A percentile compares a stretch with the other conserved stretches of the same genome.
These are phyloP conservation scores for Colletotrichum ledebouriae DNA, from an alignment of 2,329 filamentous ascomycete genomes.

Conservation along the genomic window DNA sequence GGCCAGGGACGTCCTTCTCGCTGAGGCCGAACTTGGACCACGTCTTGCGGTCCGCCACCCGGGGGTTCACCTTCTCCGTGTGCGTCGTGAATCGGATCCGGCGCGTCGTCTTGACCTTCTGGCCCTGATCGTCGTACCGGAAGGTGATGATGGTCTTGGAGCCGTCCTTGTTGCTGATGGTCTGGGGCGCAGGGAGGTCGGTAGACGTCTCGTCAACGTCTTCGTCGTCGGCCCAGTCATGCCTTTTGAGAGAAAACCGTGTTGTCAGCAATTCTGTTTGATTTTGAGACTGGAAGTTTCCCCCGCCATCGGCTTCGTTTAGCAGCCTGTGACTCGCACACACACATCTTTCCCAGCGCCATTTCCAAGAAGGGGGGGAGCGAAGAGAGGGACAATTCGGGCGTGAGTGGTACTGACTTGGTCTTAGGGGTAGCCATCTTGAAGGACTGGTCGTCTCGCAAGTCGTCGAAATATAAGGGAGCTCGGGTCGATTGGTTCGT, in stretches of 20 bases:
- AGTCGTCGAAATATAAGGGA: background rate
- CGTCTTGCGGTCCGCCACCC: constrained; percentile 92
- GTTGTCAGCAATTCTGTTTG: background rate
- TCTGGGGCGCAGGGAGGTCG: constrained; percentile 85
- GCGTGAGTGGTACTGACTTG: constrained; percentile 29
- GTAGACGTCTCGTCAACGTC: constrained; percentile 80
- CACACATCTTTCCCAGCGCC: background rate
- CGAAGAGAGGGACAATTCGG: constrained; percentile 10
- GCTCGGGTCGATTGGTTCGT: constrained; percentile 6
- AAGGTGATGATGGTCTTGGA: constrained; percentile 96
- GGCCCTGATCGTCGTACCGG: constrained; percentile 90
- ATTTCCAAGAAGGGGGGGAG: constrained; percentile 12
- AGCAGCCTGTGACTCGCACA: background rate
- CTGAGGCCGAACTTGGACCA: constrained; percentile 95
- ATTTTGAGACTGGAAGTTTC: background rate
- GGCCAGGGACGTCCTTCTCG: constrained; percentile 85
- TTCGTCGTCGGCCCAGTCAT: constrained; percentile 97
- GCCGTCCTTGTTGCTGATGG: constrained; percentile 97
- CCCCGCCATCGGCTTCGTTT: background rate
- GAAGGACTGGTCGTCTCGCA: background rate
- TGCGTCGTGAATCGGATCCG: constrained; percentile 93
- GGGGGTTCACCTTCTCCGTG: constrained; percentile 95
- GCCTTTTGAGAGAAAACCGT: constrained; percentile 50
- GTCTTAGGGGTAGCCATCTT: constrained; percentile 42
- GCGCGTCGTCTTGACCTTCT: constrained; percentile 97